These are phyloP conservation scores for Rhipidocladum racemiflorum DNA, from an alignment of 176 grass and related monocot genomes.

Conservation along the genomic window DNA sequence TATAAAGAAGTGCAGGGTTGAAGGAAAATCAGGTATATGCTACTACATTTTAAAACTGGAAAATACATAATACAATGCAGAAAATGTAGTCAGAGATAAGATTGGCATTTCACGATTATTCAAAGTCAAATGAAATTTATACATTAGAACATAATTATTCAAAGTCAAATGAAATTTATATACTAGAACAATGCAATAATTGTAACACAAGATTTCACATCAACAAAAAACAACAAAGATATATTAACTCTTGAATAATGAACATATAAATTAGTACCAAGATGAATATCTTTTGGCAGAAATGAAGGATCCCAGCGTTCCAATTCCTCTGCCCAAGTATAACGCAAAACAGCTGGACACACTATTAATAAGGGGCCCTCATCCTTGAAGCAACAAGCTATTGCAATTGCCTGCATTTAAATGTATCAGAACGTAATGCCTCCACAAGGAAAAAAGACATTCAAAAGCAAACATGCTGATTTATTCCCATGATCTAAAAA, in stretches of 20 bases:
- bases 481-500: slow-evolving; percentile 23
- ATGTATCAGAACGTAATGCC: slow-evolving; percentile 12
- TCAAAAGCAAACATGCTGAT: slow-evolving; percentile 1
- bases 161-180: slow-evolving; percentile 13
- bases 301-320: slow-evolving; percentile 89
- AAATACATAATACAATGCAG: too few relatives aligned
- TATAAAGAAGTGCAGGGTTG: background rate
- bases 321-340: slow-evolving; percentile 93
- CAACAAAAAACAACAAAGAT: background rate
- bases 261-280: slow-evolving; percentile 57
- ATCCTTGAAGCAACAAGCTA: slow-evolving; percentile 86
- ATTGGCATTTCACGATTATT: slow-evolving; percentile 23
- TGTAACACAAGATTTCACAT: slow-evolving; percentile 18
- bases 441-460: background rate
- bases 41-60: too few relatives aligned
- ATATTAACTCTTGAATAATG: background rate
- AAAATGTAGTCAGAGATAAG: slow-evolving; percentile 9
- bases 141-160: slow-evolving; percentile 11
- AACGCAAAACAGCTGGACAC: slow-evolving; percentile 82
- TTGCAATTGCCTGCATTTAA: slow-evolving; percentile 82
- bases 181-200: background rate
- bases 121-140: slow-evolving; percentile 8
- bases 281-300: slow-evolving; percentile 92
- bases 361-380: slow-evolving; percentile 80
- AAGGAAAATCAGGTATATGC: too few relatives aligned